A percentile compares a stretch with the other conserved stretches of the same genome.
phyloP scores from a whole-genome alignment of 2,329 filamentous ascomycete genomes.

The Curvularia sp. region DNA sequence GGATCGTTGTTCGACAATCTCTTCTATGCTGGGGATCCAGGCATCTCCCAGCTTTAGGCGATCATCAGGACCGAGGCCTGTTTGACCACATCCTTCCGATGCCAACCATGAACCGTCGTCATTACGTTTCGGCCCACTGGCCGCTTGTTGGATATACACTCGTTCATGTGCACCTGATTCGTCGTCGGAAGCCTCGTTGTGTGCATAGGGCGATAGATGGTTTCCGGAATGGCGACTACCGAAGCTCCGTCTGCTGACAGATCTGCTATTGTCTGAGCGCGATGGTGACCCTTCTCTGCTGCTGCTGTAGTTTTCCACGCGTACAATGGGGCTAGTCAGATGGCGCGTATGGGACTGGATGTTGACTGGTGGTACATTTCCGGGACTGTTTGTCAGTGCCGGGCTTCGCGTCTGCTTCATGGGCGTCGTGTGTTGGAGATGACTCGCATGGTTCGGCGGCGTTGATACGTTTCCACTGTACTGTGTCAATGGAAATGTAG shows the following conservation, averaged over 20 bases:
- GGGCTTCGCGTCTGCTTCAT: constrained; percentile 49
- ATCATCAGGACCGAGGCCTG: constrained; percentile 57
- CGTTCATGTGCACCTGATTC: constrained; percentile 37
- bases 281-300: constrained; percentile 47
- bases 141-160: constrained; percentile 32
- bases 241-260: constrained; percentile 47
- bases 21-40: constrained; percentile 59
- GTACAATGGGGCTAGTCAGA: constrained; percentile 50
- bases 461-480: constrained; percentile 37
- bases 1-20: constrained; percentile 57
- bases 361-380: constrained; percentile 36
- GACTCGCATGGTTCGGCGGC: constrained; percentile 35
- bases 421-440: constrained; percentile 38
- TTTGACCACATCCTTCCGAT: constrained; percentile 50
- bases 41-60: constrained; percentile 53
- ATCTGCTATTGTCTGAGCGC: constrained; percentile 44
- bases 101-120: constrained; percentile 58
- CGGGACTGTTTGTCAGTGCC: constrained; percentile 49
- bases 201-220: constrained; percentile 50
- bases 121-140: constrained; percentile 49
- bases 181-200: constrained; percentile 45
- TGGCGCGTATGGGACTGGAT: constrained; percentile 40
- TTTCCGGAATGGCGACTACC: constrained; percentile 46
- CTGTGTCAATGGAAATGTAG: constrained; percentile 28
- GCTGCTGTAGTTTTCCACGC: constrained; percentile 49